Conservation (phyloP, 371 early-diverging fungal species). For the Lichtheimia ramosa region DNA sequence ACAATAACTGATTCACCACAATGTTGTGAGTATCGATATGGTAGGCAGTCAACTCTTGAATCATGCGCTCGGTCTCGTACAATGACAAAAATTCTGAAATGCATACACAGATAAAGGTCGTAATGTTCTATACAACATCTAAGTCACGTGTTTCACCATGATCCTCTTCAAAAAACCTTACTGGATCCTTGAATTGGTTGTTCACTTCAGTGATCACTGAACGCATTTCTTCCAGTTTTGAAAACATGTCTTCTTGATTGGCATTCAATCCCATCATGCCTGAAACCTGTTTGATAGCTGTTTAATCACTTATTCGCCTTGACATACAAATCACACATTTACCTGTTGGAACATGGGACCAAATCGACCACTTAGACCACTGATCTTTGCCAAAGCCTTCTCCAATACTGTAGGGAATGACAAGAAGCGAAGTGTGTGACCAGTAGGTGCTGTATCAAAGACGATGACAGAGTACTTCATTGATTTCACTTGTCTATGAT, state of each 20-base stretch:
- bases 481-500: conserved; percentile 83
- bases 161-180: conserved; percentile 32
- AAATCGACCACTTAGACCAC: conserved; percentile 88
- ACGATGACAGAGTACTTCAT: conserved; percentile 98
- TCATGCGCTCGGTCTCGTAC: conserved; percentile 99
- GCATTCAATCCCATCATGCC: conserved; percentile 95
- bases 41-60: conserved; percentile 95
- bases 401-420: conserved; percentile 96
- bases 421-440: conserved; percentile 98
- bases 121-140: conserved; percentile 70
- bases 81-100: conserved; percentile 98
- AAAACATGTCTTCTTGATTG: conserved; percentile 93
- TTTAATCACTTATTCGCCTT: background rate
- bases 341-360: conserved; percentile 94
- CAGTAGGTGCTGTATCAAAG: conserved; percentile 99
- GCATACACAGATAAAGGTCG: conserved; percentile 98
- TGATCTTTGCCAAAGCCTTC: conserved; percentile 94
- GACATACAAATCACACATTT: background rate
- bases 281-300: conserved; percentile 57
- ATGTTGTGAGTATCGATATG: conserved; percentile 99
- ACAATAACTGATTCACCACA: conserved; percentile 97
- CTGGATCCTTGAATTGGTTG: conserved; percentile 94
- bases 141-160: background rate
- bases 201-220: conserved; percentile 95
- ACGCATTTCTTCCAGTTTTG: conserved; percentile 93